Evolutionary conservation across 345 rosid genomes (phyloP).

Genomic region (Melastoma malabathricum): DNA sequence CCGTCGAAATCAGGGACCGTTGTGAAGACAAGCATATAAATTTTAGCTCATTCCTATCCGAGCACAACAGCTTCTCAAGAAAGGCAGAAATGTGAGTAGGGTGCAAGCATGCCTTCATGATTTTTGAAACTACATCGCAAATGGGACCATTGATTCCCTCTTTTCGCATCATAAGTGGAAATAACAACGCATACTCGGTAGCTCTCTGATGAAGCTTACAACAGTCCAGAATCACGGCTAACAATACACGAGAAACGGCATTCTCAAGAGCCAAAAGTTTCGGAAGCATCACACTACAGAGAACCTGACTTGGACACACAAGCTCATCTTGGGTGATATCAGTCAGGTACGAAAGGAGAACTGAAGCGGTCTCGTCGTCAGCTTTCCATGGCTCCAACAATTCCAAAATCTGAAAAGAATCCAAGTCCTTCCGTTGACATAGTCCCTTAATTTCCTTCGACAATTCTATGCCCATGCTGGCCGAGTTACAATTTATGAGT

Average conservation of each 20-base stretch:
- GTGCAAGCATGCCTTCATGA: slow-evolving; percentile 62
- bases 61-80: slow-evolving; percentile 54
- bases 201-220: slow-evolving; percentile 57
- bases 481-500: slow-evolving; percentile 31
- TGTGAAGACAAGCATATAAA: slow-evolving; percentile 48
- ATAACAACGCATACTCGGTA: slow-evolving; percentile 43
- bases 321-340: slow-evolving; percentile 28
- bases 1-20: slow-evolving; percentile 28
- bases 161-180: slow-evolving; percentile 37
- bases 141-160: slow-evolving; percentile 49
- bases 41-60: slow-evolving; percentile 26
- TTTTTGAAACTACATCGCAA: slow-evolving; percentile 42
- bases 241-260: slow-evolving; percentile 47
- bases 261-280: slow-evolving; percentile 46
- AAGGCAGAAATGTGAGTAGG: slow-evolving; percentile 61
- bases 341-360: slow-evolving; percentile 35
- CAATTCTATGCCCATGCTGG: slow-evolving; percentile 24
- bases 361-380: slow-evolving; percentile 51
- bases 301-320: slow-evolving; percentile 58
- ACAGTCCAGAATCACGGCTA: slow-evolving; percentile 36
- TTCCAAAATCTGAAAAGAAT: slow-evolving; percentile 29
- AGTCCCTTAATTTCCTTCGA: slow-evolving; percentile 35
- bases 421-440: slow-evolving; percentile 28
- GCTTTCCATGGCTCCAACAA: slow-evolving; percentile 64
- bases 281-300: slow-evolving; percentile 53